phyloP scores from a whole-genome alignment of 768 basidiomycete genomes.

The Lactarius tabidus region DNA sequence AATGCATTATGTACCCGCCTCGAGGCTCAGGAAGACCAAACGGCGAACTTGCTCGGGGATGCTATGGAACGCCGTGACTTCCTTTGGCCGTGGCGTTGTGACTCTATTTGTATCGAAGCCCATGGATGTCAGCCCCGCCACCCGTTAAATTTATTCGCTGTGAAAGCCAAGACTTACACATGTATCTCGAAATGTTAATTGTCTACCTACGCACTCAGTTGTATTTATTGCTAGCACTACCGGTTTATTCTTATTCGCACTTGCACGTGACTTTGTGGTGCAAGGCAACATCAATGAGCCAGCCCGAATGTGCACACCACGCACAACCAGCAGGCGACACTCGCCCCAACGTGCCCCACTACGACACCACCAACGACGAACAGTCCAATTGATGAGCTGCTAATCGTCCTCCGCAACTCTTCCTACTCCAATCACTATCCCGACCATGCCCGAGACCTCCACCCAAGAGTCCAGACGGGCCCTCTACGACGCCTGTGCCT shows the following conservation, averaged over 20 bases:
- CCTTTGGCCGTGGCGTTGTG: constrained; percentile 16
- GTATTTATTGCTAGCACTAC: constrained; percentile 14
- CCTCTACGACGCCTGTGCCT: constrained; percentile 48
- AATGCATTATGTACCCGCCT: constrained; percentile 19
- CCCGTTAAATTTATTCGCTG: constrained; percentile 7
- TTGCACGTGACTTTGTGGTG: constrained; percentile 13
- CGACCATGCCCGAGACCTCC: constrained; percentile 21
- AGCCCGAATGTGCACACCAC: neutral
- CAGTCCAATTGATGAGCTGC: constrained; percentile 4
- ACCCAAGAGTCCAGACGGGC: constrained; percentile 42
- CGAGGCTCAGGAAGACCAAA: constrained; percentile 20
- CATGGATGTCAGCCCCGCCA: constrained; percentile 1
- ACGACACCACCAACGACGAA: neutral
- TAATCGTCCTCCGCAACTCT: neutral
- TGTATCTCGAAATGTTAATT: neutral
- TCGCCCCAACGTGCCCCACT: neutral
- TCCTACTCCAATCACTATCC: constrained; percentile 15
- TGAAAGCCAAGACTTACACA: neutral
- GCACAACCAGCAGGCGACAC: neutral
- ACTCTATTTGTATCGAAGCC: constrained; percentile 12
- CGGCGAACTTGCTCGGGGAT: constrained; percentile 19
- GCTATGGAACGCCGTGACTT: constrained; percentile 16
- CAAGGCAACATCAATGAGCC: neutral
- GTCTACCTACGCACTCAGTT: neutral
- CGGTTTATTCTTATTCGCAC: constrained; percentile 4